A percentile compares a stretch with the other conserved stretches of the same genome.
These are phyloP conservation scores for Globisporangium radiosum DNA, from an alignment of 352 stramenopile genomes.

Conservation along the genomic window DNA sequence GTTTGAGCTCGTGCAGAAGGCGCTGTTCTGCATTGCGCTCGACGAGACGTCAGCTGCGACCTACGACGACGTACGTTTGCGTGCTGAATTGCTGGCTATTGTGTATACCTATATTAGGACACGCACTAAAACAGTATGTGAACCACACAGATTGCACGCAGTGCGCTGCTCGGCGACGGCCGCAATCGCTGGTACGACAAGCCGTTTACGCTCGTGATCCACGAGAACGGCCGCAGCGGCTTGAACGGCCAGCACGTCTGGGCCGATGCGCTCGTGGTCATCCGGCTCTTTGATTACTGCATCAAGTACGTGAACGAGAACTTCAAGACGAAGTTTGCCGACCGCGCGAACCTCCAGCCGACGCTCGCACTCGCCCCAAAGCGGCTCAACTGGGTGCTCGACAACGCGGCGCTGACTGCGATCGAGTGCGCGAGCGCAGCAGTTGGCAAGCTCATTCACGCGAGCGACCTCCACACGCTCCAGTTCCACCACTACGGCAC, in stretches of 20 bases:
- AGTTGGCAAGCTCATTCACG: constrained; percentile 90
- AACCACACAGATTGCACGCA: constrained; percentile 55
- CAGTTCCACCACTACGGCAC: constrained; percentile 91
- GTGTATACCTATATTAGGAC: too few species aligned
- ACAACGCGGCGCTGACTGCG: constrained; percentile 68
- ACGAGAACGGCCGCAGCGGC: constrained; percentile 93
- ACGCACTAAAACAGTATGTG: too few species aligned
- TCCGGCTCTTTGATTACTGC: constrained; percentile 92
- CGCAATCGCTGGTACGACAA: constrained; percentile 99
- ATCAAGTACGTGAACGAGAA: constrained; percentile 90
- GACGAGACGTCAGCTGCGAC: constrained; percentile 80
- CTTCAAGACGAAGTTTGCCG: constrained; percentile 83
- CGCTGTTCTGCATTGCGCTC: constrained; percentile 91
- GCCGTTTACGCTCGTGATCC: constrained; percentile 94
- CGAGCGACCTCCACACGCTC: constrained; percentile 86
- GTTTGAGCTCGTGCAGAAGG: constrained; percentile 90
- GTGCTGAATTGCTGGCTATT: neutral
- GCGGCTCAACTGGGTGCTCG: constrained; percentile 76
- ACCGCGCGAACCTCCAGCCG: constrained; percentile 63
- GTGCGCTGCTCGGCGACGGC: constrained; percentile 81
- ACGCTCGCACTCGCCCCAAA: constrained; percentile 61
- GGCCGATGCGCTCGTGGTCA: constrained; percentile 95
- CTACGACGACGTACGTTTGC: constrained; percentile 53
- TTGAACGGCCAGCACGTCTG: constrained; percentile 96
- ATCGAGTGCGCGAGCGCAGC: constrained; percentile 86